phyloP scores from a whole-genome alignment of 306 rosid species.

The Macrotyloma uniflorum region DNA sequence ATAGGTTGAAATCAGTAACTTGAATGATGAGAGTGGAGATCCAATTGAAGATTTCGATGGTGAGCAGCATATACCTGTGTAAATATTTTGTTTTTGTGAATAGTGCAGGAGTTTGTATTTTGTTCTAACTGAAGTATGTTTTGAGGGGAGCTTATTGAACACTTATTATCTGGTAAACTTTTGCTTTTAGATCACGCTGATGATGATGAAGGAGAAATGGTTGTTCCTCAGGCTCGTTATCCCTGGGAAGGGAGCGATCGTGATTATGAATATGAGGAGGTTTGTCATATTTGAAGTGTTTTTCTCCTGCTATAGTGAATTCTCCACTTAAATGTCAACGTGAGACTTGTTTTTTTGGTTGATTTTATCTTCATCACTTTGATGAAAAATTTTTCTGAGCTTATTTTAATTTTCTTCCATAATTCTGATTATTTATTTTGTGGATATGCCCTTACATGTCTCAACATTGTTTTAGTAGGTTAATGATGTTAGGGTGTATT shows the following conservation, averaged over 20 bases:
- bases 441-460: neutral
- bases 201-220: slow-evolving; percentile 67
- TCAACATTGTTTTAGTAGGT: neutral
- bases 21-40: slow-evolving; percentile 70
- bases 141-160: slow-evolving; percentile 1
- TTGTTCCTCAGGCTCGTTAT: slow-evolving; percentile 49
- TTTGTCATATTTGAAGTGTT: slow-evolving; percentile 28
- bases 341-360: neutral
- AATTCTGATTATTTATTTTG: neutral
- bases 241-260: slow-evolving; percentile 98
- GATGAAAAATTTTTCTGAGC: slow-evolving; percentile 3
- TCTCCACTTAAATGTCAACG: neutral
- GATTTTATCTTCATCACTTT: neutral
- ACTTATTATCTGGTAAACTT: neutral
- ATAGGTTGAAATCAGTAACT: slow-evolving; percentile 73
- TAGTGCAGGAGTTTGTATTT: neutral
- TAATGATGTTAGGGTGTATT: neutral
- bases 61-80: slow-evolving; percentile 25
- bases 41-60: slow-evolving; percentile 74
- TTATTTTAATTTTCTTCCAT: neutral
- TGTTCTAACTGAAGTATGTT: neutral
- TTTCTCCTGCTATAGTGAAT: neutral
- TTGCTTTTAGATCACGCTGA: slow-evolving; percentile 54
- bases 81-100: slow-evolving; percentile 5
- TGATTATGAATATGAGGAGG: slow-evolving; percentile 92